Conservation (phyloP, 2,329 filamentous ascomycete species). For the Xylaria sp. region DNA sequence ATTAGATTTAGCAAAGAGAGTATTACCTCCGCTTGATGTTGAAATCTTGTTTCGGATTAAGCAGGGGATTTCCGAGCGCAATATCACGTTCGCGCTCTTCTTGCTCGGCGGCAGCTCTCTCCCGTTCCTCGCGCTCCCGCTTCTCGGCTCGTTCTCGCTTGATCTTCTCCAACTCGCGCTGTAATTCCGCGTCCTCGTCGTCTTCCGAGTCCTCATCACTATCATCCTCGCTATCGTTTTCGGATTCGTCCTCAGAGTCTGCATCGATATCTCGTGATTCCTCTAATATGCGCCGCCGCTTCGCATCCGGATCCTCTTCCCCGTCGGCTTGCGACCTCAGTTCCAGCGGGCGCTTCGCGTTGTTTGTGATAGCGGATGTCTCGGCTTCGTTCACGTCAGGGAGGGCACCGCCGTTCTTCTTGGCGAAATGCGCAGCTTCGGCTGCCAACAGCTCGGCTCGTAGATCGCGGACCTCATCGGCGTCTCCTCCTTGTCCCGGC, state of each 20-base stretch:
- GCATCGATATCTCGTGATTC: constrained; percentile 90
- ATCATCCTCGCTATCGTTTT: constrained; percentile 54
- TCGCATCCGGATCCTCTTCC: constrained; percentile 79
- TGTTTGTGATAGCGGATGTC: constrained; percentile 52
- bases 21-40: constrained; percentile 77
- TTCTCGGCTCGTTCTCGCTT: constrained; percentile 85
- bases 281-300: constrained; percentile 85
- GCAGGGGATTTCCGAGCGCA: constrained; percentile 88
- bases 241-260: constrained; percentile 70
- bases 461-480: constrained; percentile 80
- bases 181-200: constrained; percentile 85
- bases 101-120: constrained; percentile 81
- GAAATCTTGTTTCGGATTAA: constrained; percentile 84
- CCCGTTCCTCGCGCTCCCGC: constrained; percentile 83
- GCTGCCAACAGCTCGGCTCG: constrained; percentile 89
- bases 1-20: not conserved
- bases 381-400: constrained; percentile 56
- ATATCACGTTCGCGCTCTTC: constrained; percentile 88
- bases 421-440: constrained; percentile 87
- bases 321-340: constrained; percentile 54
- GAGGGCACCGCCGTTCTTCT: constrained; percentile 74
- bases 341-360: constrained; percentile 73
- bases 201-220: constrained; percentile 68
- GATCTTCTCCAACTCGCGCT: constrained; percentile 94
- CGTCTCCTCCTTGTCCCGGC: constrained; percentile 88